Evolutionary conservation across 1,284 basidiomycete species (phyloP), one percentile per base, ranked within the genome.

Genomic region (Xanthoconium separans): DNA sequence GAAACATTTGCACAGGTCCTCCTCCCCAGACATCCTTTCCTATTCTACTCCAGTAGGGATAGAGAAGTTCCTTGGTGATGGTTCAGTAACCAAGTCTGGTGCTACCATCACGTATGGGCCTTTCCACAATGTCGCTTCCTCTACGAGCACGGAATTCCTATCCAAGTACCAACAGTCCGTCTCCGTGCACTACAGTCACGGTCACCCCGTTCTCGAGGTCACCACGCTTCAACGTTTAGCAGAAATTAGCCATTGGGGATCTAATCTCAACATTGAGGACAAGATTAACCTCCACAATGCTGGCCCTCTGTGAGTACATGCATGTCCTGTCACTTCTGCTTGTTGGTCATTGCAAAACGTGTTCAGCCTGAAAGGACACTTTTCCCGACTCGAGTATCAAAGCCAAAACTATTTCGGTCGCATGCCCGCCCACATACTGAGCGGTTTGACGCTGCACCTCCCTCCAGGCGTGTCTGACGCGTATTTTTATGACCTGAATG

Each of bases 181-280:
- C 53, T 73, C 73, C 7, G 78, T 98, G 4, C 93, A 97, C 65
- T 99, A 93, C 73, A 77, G 80, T 61, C 87, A 89, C 57, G 89
- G 89, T 33, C 77, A 84, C 51, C 93, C 96, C 0, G 82, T 97
- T 41, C 71, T 95, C 13, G 85, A 92, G 58, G 76, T 97, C 51
- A 80, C 79, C 20, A 83, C 78, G 29, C 80, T 96, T 44, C 79
- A 84, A 53, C 85, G 97, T 44, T 70, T 80, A 0, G 94, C 90
- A 2, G 95, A 99, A 74, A 85, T 99, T 61, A 95, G 92, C 58
- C 96, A 99, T 70, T 99, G 96, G 97, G 95, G 95, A 41, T 85
- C 87, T 47, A 98, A 96, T 70, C 72, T 99, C 41, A 96, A 97
- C 66, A 88, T 96, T 44, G 84, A 98, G 70, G 95, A 99, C 72